Percentiles rank a stretch among this genome's conserved stretches.
phyloP scores from a whole-genome alignment of 176 grass and related monocot species.

The Ananas comosus region DNA sequence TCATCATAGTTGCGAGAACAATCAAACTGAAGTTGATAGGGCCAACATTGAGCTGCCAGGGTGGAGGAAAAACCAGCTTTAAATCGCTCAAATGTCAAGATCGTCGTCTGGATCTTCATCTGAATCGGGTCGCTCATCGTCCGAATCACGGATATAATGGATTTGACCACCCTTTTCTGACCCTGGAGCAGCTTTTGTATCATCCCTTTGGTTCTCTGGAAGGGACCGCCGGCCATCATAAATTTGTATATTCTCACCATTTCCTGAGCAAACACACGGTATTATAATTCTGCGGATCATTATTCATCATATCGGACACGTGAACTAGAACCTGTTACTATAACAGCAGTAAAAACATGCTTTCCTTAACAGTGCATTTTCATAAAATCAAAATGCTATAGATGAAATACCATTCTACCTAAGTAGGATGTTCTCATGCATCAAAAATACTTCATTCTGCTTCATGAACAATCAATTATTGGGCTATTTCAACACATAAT shows the following conservation, averaged over 20 bases:
- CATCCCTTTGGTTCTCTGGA: slow-evolving; percentile 30
- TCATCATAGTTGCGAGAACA: not conserved
- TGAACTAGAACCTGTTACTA: no score
- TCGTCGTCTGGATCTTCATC: slow-evolving; percentile 97
- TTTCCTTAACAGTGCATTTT: no score
- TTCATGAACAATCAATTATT: not conserved
- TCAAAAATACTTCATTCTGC: not conserved
- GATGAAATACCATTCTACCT: no score
- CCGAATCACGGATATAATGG: slow-evolving; percentile 86
- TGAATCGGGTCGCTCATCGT: slow-evolving; percentile 84
- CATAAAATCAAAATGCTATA: no score
- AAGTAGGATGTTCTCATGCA: not conserved
- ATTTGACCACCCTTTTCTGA: slow-evolving; percentile 54
- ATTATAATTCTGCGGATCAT: not conserved
- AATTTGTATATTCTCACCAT: slow-evolving; percentile 52
- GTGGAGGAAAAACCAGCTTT: not conserved
- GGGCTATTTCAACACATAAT: no score
- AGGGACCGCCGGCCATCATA: slow-evolving; percentile 69
- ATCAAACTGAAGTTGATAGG: not conserved
- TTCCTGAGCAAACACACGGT: slow-evolving; percentile 40
- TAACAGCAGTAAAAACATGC: no score
- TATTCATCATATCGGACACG: no score
- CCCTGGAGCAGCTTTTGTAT: slow-evolving; percentile 16
- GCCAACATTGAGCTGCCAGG: not conserved
- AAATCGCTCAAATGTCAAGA: slow-evolving; percentile 64